Conservation (phyloP, 495 filamentous ascomycete genomes). For the Aspergillus olivimuriae region DNA sequence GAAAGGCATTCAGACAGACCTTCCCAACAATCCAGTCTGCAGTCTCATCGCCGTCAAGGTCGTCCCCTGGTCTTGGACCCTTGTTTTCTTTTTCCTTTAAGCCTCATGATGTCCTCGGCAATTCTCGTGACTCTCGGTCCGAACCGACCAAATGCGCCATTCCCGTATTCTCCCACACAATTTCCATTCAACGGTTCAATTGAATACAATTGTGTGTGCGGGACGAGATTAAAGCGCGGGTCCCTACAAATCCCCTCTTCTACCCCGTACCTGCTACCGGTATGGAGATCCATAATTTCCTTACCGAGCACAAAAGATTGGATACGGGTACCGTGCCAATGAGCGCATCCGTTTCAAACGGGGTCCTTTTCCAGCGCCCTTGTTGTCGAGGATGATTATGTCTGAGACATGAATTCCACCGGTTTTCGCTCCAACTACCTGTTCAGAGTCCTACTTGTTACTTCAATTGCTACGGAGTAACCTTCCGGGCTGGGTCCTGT, state of each 20-base stretch:
- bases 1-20: not conserved
- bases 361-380: too few species aligned
- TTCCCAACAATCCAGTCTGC: not conserved
- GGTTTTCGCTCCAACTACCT: not conserved
- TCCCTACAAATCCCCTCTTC: too few species aligned
- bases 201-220: too few species aligned
- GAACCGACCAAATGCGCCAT: conserved; percentile 5
- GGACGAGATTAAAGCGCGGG: too few species aligned
- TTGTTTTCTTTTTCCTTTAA: not conserved
- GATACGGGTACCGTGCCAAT: not conserved
- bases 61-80: too few species aligned
- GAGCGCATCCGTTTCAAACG: not conserved
- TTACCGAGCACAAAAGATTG: too few species aligned
- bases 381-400: too few species aligned
- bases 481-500: too few species aligned
- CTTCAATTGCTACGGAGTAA: not conserved
- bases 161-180: conserved; percentile 1
- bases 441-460: conserved; percentile 12
- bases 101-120: not conserved
- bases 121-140: conserved; percentile 6
- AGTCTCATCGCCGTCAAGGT: too few species aligned
- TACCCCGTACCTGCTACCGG: too few species aligned
- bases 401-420: conserved; percentile 3
- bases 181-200: too few species aligned
- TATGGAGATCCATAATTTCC: too few species aligned